phyloP scores from a whole-genome alignment of 495 filamentous ascomycete species.

The Hypoxylon lenormandii region DNA sequence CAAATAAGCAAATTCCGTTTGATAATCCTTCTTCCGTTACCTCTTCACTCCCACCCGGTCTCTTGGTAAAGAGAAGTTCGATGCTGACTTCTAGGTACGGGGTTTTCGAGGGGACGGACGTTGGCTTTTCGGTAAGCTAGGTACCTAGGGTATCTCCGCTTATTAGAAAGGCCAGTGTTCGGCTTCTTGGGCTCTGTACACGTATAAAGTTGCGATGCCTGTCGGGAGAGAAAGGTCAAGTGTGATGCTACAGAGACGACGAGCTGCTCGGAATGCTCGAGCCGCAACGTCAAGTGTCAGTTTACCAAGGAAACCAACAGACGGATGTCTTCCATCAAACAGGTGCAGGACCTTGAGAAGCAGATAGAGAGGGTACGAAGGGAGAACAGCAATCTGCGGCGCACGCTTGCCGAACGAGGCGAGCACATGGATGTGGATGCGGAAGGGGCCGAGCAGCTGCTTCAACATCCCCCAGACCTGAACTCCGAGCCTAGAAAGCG shows the following conservation, averaged over 20 bases:
- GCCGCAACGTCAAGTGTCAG: constrained; percentile 93
- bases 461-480: constrained; percentile 74
- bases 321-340: constrained; percentile 99
- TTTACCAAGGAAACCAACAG: constrained; percentile 99
- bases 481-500: constrained; percentile 71
- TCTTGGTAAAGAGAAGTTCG: constrained; percentile 18
- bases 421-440: constrained; percentile 72
- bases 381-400: constrained; percentile 77
- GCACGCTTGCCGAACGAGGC: constrained; percentile 65
- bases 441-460: constrained; percentile 66
- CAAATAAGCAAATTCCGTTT: constrained; percentile 6
- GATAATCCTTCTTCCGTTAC: not conserved
- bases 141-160: not conserved
- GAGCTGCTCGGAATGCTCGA: constrained; percentile 96
- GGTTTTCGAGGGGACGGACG: constrained; percentile 24
- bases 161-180: constrained; percentile 16
- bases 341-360: constrained; percentile 96
- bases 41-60: constrained; percentile 3
- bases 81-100: constrained; percentile 46
- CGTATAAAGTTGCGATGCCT: constrained; percentile 86
- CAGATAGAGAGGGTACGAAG: constrained; percentile 80
- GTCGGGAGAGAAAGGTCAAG: constrained; percentile 97
- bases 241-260: constrained; percentile 97
- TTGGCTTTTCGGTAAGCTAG: constrained; percentile 27
- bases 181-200: constrained; percentile 37